Conservation (phyloP, 345 rosid genomes). For the Microcos paniculata region DNA sequence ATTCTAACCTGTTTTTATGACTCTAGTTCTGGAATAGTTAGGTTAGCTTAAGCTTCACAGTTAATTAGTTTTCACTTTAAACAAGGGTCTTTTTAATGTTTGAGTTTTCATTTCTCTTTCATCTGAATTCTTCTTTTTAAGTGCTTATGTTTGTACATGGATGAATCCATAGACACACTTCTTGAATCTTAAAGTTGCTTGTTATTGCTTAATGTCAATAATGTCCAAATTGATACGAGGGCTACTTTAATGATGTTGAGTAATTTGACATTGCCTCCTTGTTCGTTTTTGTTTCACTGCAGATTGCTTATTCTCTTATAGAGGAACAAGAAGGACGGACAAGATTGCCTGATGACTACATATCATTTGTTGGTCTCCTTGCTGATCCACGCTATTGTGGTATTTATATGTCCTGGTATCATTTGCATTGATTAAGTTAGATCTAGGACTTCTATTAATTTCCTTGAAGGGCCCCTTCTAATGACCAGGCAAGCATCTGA, state of each 20-base stretch:
- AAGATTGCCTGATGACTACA: slow-evolving; percentile 64
- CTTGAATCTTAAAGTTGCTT: background rate
- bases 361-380: slow-evolving; percentile 92
- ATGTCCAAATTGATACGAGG: background rate
- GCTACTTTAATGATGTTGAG: background rate
- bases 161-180: background rate
- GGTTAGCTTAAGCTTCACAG: background rate
- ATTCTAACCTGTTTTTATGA: background rate
- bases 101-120: background rate
- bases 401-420: slow-evolving; percentile 49
- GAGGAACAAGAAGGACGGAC: slow-evolving; percentile 89
- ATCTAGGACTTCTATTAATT: background rate
- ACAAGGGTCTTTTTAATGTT: background rate
- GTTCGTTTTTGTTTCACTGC: background rate
- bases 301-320: slow-evolving; percentile 87
- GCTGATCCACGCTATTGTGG: slow-evolving; percentile 98
- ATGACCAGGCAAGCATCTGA: background rate
- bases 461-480: background rate
- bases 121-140: background rate
- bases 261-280: background rate
- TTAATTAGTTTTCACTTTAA: background rate
- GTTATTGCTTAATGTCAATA: background rate
- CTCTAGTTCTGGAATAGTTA: background rate
- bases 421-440: slow-evolving; percentile 22
- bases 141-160: background rate